Evolutionary conservation across 2,329 filamentous ascomycete genomes (phyloP).

Genomic region (Colletotrichum sp.): DNA sequence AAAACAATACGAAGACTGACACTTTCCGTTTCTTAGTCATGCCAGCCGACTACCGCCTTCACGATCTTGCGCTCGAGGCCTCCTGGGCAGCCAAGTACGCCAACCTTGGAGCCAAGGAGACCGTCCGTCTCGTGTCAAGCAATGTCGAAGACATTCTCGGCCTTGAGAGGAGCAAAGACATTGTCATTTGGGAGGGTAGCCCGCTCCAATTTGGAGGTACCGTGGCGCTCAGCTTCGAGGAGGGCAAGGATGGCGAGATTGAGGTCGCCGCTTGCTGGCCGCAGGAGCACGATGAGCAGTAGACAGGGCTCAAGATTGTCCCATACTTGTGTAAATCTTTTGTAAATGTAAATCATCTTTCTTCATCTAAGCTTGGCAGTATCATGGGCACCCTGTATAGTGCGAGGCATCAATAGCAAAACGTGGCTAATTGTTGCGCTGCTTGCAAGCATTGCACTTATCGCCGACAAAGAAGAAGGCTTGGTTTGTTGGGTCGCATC

Average conservation of each 20-base stretch:
- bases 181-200: slow-evolving; percentile 48
- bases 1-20: not conserved
- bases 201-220: slow-evolving; percentile 44
- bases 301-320: not conserved
- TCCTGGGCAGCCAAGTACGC: slow-evolving; percentile 46
- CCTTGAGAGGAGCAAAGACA: slow-evolving; percentile 37
- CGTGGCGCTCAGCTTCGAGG: slow-evolving; percentile 40
- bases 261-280: slow-evolving; percentile 36
- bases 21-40: slow-evolving; percentile 19
- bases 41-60: slow-evolving; percentile 39
- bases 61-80: slow-evolving; percentile 43
- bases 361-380: not conserved
- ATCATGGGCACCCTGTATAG: not conserved
- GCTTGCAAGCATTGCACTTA: not conserved
- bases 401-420: not conserved
- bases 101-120: slow-evolving; percentile 34
- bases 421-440: not conserved
- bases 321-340: not conserved
- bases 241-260: slow-evolving; percentile 25
- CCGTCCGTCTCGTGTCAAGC: slow-evolving; percentile 40
- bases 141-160: slow-evolving; percentile 47
- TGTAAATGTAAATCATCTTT: not conserved
- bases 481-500: not conserved
- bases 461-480: not conserved
- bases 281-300: slow-evolving; percentile 7